Percentiles rank a stretch among this genome's conserved stretches.
phyloP scores from a whole-genome alignment of 345 rosid species.

The Gossypium anomalum region DNA sequence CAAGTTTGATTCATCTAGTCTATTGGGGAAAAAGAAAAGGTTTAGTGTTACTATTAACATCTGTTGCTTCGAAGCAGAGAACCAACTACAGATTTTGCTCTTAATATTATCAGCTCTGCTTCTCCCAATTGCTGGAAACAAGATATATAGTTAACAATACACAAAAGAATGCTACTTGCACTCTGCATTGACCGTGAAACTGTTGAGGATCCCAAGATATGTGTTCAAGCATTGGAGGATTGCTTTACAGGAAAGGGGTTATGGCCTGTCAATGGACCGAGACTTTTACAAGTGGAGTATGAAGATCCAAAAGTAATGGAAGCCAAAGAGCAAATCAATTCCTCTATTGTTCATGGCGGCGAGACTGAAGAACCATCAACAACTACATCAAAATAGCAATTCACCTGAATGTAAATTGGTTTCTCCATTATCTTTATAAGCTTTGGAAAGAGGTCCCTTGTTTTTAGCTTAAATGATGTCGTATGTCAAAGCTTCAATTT shows the following conservation, averaged over 20 bases:
- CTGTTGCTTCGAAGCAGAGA: constrained; percentile 90
- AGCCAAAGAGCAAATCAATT: constrained; percentile 76
- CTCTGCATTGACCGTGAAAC: constrained; percentile 84
- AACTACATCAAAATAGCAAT: constrained; percentile 32
- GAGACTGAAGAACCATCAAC: constrained; percentile 39
- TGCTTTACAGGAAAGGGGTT: constrained; percentile 73
- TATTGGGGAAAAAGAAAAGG: constrained; percentile 73
- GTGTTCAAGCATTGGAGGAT: constrained; percentile 75
- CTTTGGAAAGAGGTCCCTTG: not conserved
- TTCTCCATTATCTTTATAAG: not conserved
- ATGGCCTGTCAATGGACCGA: constrained; percentile 81
- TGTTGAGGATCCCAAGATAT: constrained; percentile 69
- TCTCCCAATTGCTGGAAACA: constrained; percentile 80
- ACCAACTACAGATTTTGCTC: constrained; percentile 73
- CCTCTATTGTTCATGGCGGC: constrained; percentile 57
- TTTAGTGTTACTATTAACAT: constrained; percentile 75
- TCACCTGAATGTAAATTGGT: not conserved
- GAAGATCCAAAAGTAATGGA: constrained; percentile 82
- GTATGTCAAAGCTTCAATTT: not conserved
- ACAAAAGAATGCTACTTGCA: constrained; percentile 73
- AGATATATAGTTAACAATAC: constrained; percentile 31
- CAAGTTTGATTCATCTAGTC: constrained; percentile 61
- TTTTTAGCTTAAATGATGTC: not conserved
- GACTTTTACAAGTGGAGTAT: constrained; percentile 76
- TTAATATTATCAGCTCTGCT: constrained; percentile 68